Evolutionary conservation across 2,329 filamentous ascomycete genomes (phyloP).

Genomic region (Plectosphaerella cucumerina): DNA sequence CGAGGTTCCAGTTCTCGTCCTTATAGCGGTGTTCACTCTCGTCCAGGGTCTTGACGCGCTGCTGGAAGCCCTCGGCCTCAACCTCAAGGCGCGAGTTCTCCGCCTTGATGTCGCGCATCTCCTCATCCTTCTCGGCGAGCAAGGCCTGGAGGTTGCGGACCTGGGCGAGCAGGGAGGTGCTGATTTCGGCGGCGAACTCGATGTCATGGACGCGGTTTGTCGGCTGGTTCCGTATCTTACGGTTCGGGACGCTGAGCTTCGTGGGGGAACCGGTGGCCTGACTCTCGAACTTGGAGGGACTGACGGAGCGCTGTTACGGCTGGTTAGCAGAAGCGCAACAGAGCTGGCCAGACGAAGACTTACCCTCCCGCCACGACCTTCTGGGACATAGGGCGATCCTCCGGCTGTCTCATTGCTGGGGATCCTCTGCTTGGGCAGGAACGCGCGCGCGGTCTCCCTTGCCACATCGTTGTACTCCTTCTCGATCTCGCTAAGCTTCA

Average conservation of each 20-base stretch:
- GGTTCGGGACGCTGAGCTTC: constrained; percentile 81
- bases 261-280: constrained; percentile 82
- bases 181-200: constrained; percentile 97
- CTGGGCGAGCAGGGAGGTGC: constrained; percentile 88
- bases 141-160: constrained; percentile 85
- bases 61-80: constrained; percentile 73
- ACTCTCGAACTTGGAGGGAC: constrained; percentile 75
- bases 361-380: constrained; percentile 49
- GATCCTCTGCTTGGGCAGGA: constrained; percentile 79
- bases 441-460: constrained; percentile 81
- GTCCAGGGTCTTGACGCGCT: constrained; percentile 77
- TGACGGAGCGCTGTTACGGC: constrained; percentile 57
- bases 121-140: constrained; percentile 82
- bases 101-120: constrained; percentile 67
- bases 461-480: constrained; percentile 94
- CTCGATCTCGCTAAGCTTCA: constrained; percentile 82
- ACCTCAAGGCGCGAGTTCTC: constrained; percentile 79
- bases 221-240: constrained; percentile 87
- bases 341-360: constrained; percentile 19
- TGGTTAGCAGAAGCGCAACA: constrained; percentile 5
- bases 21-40: constrained; percentile 96
- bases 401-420: constrained; percentile 61
- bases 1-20: constrained; percentile 97
- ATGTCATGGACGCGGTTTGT: constrained; percentile 89
- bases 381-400: constrained; percentile 49